These are phyloP conservation scores for Fusarium nygamai DNA, from an alignment of 2,329 filamentous ascomycete species.

Conservation along the genomic window DNA sequence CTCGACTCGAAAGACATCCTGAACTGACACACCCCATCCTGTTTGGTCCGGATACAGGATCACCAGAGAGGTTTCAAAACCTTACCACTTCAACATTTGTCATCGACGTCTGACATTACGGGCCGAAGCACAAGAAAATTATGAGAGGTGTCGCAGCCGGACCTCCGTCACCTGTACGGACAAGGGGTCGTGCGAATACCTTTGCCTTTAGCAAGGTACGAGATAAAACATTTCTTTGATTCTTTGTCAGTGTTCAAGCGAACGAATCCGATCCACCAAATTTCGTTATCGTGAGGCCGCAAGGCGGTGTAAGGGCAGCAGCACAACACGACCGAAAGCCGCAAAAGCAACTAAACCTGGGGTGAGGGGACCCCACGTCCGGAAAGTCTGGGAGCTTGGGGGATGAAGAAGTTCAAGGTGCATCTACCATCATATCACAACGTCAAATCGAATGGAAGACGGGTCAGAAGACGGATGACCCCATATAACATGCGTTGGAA, in stretches of 20 bases:
- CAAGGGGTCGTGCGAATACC: constrained; percentile 50
- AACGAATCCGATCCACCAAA: constrained; percentile 36
- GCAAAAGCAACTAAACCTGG: constrained; percentile 22
- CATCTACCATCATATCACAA: constrained; percentile 6
- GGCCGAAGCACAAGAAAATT: neutral
- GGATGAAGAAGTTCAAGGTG: neutral
- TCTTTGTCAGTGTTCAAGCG: constrained; percentile 30
- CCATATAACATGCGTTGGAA: constrained; percentile 26
- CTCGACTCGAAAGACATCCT: neutral
- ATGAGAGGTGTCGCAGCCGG: constrained; percentile 52
- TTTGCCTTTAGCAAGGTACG: constrained; percentile 55
- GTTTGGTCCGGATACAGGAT: neutral
- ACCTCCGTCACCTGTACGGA: constrained; percentile 45
- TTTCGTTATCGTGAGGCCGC: constrained; percentile 30
- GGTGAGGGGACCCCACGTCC: constrained; percentile 34
- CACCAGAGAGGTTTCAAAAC: neutral
- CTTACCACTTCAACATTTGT: constrained; percentile 12
- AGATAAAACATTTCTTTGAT: constrained; percentile 7
- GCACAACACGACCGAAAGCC: neutral
- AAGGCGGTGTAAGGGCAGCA: constrained; percentile 41
- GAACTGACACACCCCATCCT: neutral
- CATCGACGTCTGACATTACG: constrained; percentile 10
- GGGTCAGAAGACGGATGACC: constrained; percentile 25
- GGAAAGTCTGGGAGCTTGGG: constrained; percentile 5
- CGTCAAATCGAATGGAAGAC: constrained; percentile 15